Percentiles rank a stretch among this genome's conserved stretches.
Evolutionary conservation across 202 grass and related monocot species (phyloP).

Genomic region (Panicum virgatum): DNA sequence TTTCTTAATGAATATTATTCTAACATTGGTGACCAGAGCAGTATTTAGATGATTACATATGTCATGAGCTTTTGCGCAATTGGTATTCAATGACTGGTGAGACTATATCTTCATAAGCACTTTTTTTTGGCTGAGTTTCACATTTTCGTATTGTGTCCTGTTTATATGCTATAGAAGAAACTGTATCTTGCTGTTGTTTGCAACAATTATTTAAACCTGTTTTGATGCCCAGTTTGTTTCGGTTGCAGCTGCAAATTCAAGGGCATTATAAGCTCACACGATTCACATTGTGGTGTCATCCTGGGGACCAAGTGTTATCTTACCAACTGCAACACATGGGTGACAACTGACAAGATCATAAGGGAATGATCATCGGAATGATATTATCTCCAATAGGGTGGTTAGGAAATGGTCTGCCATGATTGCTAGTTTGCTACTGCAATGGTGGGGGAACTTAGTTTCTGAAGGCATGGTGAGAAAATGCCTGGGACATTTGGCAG

Average conservation of each 20-base stretch:
- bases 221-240: background rate
- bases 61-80: background rate
- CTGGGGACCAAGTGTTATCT: background rate
- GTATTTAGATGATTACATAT: background rate
- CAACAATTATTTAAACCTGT: background rate
- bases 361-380: background rate
- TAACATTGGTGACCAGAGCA: background rate
- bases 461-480: background rate
- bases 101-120: conserved; percentile 10
- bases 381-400: background rate
- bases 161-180: background rate
- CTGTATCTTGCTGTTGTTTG: background rate
- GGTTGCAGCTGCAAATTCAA: conserved; percentile 3
- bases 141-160: background rate
- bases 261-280: background rate
- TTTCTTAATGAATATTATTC: background rate
- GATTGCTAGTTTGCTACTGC: background rate
- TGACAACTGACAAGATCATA: background rate
- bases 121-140: background rate
- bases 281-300: background rate
- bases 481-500: background rate
- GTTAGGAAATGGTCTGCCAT: background rate
- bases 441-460: background rate
- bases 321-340: background rate
- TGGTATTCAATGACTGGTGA: conserved; percentile 24